Conservation (phyloP, 768 basidiomycete genomes). For the Crassisporium funariophilum region DNA sequence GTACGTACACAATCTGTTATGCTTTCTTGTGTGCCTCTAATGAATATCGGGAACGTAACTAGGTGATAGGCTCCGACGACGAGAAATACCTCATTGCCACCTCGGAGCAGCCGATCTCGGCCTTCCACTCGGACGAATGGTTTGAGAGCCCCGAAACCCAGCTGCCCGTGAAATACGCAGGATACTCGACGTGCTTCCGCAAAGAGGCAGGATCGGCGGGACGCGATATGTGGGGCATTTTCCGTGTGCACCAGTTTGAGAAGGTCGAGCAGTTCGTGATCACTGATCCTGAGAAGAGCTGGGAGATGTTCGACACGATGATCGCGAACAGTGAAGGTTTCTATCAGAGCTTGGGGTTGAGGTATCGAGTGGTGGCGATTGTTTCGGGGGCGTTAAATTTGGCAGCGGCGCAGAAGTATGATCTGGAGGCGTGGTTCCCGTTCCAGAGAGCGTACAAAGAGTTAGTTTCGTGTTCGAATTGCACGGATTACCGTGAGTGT, state of each 20-base stretch:
- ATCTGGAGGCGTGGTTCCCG: constrained; percentile 99
- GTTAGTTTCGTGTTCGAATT: constrained; percentile 96
- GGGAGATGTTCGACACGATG: constrained; percentile 94
- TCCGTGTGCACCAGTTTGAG: constrained; percentile 99
- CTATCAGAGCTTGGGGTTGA: constrained; percentile 91
- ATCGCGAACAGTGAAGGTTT: constrained; percentile 87
- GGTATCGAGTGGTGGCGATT: constrained; percentile 92
- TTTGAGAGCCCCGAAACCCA: constrained; percentile 91
- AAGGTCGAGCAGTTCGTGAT: constrained; percentile 98
- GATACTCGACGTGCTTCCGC: constrained; percentile 95
- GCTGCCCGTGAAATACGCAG: constrained; percentile 89
- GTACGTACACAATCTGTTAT: constrained; percentile 35
- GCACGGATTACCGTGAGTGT: constrained; percentile 95
- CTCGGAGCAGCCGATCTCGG: constrained; percentile 98
- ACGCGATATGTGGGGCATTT: constrained; percentile 99
- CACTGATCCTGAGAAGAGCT: constrained; percentile 92
- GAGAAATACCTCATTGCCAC: constrained; percentile 99
- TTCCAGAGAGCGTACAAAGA: constrained; percentile 97
- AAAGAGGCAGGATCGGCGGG: constrained; percentile 98
- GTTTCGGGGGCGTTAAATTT: constrained; percentile 97
- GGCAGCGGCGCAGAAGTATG: constrained; percentile 96
- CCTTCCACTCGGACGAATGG: constrained; percentile 96
- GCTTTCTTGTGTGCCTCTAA: background rate
- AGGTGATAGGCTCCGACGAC: constrained; percentile 88
- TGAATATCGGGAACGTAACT: background rate